Conservation (phyloP, 2,329 filamentous ascomycete genomes). For the Fusarium secorum region DNA sequence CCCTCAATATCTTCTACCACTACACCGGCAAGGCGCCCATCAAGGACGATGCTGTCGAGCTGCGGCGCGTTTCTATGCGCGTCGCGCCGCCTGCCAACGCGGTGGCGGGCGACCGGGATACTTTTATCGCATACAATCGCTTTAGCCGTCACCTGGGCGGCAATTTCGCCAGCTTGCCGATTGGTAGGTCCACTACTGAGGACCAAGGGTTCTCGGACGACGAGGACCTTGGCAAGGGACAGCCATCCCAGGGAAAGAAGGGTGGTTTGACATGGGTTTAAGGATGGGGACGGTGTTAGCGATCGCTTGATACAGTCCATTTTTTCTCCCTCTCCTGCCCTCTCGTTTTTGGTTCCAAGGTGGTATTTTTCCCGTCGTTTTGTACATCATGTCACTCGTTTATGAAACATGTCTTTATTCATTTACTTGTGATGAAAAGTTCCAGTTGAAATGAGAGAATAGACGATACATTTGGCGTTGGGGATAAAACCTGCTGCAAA, state of each 20-base stretch:
- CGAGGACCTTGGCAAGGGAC: neutral
- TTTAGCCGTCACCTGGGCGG: conserved; percentile 2
- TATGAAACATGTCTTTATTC: no score
- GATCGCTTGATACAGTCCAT: no score
- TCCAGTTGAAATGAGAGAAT: no score
- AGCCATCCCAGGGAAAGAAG: neutral
- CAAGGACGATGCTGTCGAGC: conserved; percentile 32
- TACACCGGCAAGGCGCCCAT: conserved; percentile 49
- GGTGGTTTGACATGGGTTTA: neutral
- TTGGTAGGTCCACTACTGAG: neutral
- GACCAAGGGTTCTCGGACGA: neutral
- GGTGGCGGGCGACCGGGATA: neutral
- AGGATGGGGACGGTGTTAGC: neutral
- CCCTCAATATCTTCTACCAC: conserved; percentile 22
- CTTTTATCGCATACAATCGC: conserved; percentile 18
- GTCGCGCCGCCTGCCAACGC: neutral
- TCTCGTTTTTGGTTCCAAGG: no score
- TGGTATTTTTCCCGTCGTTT: no score
- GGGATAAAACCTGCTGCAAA: no score
- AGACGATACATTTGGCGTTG: no score
- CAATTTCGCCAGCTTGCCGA: neutral
- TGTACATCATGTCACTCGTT: no score
- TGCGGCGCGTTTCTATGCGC: neutral
- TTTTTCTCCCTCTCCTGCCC: no score
- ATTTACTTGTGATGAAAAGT: no score